Base-by-base conservation (phyloP, 108 stramenopile species). In the Thalassiosira profunda region DNA sequence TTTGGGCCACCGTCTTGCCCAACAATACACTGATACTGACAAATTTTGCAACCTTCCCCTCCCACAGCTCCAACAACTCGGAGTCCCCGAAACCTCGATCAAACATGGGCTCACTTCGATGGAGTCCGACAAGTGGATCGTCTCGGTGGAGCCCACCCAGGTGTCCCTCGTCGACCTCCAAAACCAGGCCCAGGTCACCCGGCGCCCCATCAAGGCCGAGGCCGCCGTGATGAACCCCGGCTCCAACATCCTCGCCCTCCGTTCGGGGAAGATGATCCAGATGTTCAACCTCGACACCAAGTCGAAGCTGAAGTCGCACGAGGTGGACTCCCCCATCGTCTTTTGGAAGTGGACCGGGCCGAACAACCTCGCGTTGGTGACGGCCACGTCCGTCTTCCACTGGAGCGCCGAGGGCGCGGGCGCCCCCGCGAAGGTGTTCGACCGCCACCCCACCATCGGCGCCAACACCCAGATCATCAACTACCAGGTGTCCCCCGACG, bases 161-260 rank as follows among this genome's bases (percentile, higher is more conserved):
- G 84, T 98, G 58, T 90, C 96, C 43, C 92, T 98, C 76, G 84
- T 98, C 35, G 97, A 98, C 77, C 83, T 98, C 44, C 81, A 90
- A 52, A 94, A 96, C 26, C 82, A 85, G 28, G 96, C 93, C 26
- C 83, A 91, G 40, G 97, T 98, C 25, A 96, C 93, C 41, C 87
- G 97, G 20, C 92, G 96, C 56, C 95, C 96, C 14, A 99, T 99
- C 58, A 89, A 95, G 47, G 98, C 99, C 5, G 98, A 98, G 54
- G 98, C 99, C 9, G 97, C 98, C 63, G 90, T 99, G 45, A 99
- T 99, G 99, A 98, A 98, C 85, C 99, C 99, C 8, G 49, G 65
- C 28, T 69, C 76, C 29, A 87, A 81, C 64, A 93, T 99, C 65
- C 67, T 99, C 12, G 99, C 99, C 34, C 88, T 99, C 37, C 87